Evolutionary conservation across 805 yeast genomes (phyloP).

Genomic region (Priceomyces castillae): DNA sequence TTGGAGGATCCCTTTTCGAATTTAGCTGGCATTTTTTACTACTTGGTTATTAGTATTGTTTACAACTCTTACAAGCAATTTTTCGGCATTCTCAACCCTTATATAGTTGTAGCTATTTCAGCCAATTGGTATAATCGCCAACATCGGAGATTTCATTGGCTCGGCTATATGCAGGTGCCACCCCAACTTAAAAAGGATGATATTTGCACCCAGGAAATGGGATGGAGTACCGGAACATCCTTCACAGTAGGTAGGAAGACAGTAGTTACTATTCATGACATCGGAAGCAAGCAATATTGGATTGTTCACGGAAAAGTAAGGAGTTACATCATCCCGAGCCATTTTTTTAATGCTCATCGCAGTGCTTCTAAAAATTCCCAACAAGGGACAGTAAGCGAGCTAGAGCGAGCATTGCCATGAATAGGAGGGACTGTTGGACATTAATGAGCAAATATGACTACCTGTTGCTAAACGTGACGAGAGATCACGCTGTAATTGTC

Average conservation of each 20-base stretch:
- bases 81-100: constrained; percentile 4
- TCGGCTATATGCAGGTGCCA: constrained; percentile 8
- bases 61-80: constrained; percentile 3
- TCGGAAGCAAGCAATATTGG: no score
- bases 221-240: no score
- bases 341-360: no score
- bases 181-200: no score
- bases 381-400: no score
- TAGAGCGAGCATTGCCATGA: no score
- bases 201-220: constrained; percentile 2
- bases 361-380: no score
- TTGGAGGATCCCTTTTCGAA: constrained; percentile 45
- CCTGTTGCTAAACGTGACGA: neutral
- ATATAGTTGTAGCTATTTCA: constrained; percentile 4
- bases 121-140: constrained; percentile 9
- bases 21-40: constrained; percentile 40
- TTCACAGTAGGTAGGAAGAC: no score
- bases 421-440: no score
- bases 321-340: no score
- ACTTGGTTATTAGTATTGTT: constrained; percentile 5
- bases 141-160: constrained; percentile 9
- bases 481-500: neutral
- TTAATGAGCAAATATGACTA: neutral
- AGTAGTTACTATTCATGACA: no score
- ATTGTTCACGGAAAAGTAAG: no score